Evolutionary conservation across 2,329 filamentous ascomycete genomes (phyloP).

Genomic region (Colletotrichum sojae): DNA sequence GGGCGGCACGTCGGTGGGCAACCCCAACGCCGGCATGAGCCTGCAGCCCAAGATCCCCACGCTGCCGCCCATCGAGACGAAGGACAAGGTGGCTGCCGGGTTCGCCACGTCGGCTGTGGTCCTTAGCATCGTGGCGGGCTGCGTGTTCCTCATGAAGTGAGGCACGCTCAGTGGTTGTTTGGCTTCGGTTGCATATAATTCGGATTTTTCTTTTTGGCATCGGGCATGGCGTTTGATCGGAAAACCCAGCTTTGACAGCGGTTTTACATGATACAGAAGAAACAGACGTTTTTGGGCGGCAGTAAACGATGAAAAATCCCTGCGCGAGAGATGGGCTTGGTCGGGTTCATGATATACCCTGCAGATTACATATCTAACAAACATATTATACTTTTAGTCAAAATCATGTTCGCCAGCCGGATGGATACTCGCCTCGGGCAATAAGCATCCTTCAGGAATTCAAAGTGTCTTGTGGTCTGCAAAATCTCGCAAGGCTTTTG

Average conservation of each 20-base stretch:
- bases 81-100: conserved; percentile 69
- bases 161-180: not conserved
- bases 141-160: conserved; percentile 61
- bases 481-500: not conserved
- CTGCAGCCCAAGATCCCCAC: conserved; percentile 45
- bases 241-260: conserved; percentile 37
- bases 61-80: conserved; percentile 59
- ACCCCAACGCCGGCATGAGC: conserved; percentile 61
- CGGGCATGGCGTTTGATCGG: conserved; percentile 9
- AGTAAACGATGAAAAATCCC: conserved; percentile 11
- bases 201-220: not conserved
- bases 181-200: conserved; percentile 20
- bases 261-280: conserved; percentile 19
- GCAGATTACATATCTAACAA: not conserved
- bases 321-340: not conserved
- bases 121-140: conserved; percentile 64
- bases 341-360: conserved; percentile 33
- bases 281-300: conserved; percentile 10
- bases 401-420: not conserved
- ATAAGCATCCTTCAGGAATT: not conserved
- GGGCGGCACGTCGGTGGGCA: conserved; percentile 72
- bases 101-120: conserved; percentile 67
- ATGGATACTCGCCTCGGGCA: not conserved
- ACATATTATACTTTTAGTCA: conserved; percentile 3
- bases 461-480: not conserved